Percentiles rank a stretch among this genome's conserved stretches.
phyloP scores from a whole-genome alignment of 1,284 basidiomycete species.

The Cerrena zonata region DNA sequence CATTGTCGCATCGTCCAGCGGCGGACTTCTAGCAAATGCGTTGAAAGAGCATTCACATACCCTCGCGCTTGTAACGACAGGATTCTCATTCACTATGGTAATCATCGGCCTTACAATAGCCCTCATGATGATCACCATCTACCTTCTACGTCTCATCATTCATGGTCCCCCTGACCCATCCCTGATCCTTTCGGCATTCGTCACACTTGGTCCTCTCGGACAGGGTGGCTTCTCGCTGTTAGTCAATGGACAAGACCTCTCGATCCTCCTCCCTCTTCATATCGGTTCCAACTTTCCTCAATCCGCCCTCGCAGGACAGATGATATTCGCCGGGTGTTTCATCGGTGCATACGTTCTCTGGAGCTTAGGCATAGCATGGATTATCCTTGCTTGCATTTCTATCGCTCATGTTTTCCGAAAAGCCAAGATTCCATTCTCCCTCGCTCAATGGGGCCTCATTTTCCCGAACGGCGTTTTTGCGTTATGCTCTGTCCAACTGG shows the following conservation, averaged over 20 bases:
- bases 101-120: conserved; percentile 47
- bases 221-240: conserved; percentile 56
- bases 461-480: conserved; percentile 49
- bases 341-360: conserved; percentile 38
- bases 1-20: conserved; percentile 56
- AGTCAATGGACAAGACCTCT: conserved; percentile 41
- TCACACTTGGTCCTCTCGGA: conserved; percentile 30
- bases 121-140: conserved; percentile 41
- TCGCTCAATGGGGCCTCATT: conserved; percentile 46
- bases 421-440: conserved; percentile 31
- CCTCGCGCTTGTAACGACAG: conserved; percentile 46
- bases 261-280: conserved; percentile 36
- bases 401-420: conserved; percentile 26
- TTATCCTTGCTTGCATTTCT: conserved; percentile 32
- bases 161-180: conserved; percentile 32
- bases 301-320: conserved; percentile 29
- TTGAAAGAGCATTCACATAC: conserved; percentile 34
- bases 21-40: conserved; percentile 45
- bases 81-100: conserved; percentile 45
- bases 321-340: conserved; percentile 36
- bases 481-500: conserved; percentile 40
- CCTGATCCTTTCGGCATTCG: conserved; percentile 47
- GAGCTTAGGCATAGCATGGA: conserved; percentile 44
- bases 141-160: conserved; percentile 37
- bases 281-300: conserved; percentile 27